Evolutionary conservation across 208 protist genomes (phyloP).

Genomic region (Endotrypanum monterogeii): DNA sequence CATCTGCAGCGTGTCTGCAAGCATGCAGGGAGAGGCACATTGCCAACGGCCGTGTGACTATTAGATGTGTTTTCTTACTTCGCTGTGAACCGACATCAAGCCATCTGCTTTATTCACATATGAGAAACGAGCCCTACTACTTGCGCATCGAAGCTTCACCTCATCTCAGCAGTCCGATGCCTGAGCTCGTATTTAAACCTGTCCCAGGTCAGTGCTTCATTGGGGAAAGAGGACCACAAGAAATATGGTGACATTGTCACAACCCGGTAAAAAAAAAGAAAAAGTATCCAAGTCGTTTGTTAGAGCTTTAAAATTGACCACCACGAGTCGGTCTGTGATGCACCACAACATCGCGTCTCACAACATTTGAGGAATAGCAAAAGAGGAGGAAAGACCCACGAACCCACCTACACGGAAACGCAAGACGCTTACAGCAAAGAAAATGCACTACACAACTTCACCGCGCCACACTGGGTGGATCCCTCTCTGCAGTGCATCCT

Average conservation of each 20-base stretch:
- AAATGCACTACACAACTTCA: neutral
- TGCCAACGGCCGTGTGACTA: neutral
- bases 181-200: neutral
- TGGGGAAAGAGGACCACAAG: neutral
- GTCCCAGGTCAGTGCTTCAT: neutral
- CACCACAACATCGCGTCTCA: neutral
- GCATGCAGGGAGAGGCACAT: neutral
- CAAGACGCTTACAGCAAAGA: neutral
- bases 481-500: neutral
- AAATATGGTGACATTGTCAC: neutral
- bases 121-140: neutral
- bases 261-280: neutral
- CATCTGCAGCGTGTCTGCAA: too few relatives aligned
- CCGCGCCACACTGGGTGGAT: neutral
- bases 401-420: neutral
- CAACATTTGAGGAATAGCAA: neutral
- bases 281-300: neutral
- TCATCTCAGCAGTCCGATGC: neutral
- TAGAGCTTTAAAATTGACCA: constrained; percentile 17
- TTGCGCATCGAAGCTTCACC: neutral
- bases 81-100: neutral
- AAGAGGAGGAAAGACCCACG: neutral
- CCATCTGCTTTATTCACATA: neutral
- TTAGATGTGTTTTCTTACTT: neutral
- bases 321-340: neutral